phyloP scores from a whole-genome alignment of 2,329 filamentous ascomycete genomes.

The Xylaria sp. region DNA sequence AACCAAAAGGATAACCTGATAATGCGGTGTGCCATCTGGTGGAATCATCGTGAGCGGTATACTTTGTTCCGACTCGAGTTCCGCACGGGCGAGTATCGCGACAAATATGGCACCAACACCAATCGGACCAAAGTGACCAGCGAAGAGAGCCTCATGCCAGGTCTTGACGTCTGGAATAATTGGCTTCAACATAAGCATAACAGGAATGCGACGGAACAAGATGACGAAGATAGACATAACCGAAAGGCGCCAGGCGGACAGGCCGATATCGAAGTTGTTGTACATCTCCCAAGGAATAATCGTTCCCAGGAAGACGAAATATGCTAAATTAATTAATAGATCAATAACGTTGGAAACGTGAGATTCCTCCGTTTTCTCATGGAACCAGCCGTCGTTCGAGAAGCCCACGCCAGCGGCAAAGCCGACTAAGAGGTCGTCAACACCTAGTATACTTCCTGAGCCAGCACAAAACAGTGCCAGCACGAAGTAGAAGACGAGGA shows the following conservation, averaged over 20 bases:
- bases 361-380: conserved; percentile 94
- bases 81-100: conserved; percentile 86
- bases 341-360: conserved; percentile 99
- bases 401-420: conserved; percentile 97
- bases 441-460: conserved; percentile 81
- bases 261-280: conserved; percentile 68
- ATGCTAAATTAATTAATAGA: conserved; percentile 89
- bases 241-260: conserved; percentile 84
- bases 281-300: conserved; percentile 95
- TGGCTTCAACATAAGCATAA: conserved; percentile 88
- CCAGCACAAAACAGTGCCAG: conserved; percentile 93
- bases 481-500: conserved; percentile 97
- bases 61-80: conserved; percentile 70
- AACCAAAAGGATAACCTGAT: conserved; percentile 73
- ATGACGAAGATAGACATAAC: conserved; percentile 91
- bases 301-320: conserved; percentile 95
- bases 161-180: conserved; percentile 96
- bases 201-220: conserved; percentile 89
- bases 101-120: conserved; percentile 96
- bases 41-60: conserved; percentile 66
- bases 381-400: conserved; percentile 98
- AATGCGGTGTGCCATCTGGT: conserved; percentile 48
- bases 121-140: conserved; percentile 95
- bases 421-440: conserved; percentile 90
- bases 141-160: conserved; percentile 94